Conservation (phyloP, 2,329 filamentous ascomycete species). For the Cladophialophora bantiana region DNA sequence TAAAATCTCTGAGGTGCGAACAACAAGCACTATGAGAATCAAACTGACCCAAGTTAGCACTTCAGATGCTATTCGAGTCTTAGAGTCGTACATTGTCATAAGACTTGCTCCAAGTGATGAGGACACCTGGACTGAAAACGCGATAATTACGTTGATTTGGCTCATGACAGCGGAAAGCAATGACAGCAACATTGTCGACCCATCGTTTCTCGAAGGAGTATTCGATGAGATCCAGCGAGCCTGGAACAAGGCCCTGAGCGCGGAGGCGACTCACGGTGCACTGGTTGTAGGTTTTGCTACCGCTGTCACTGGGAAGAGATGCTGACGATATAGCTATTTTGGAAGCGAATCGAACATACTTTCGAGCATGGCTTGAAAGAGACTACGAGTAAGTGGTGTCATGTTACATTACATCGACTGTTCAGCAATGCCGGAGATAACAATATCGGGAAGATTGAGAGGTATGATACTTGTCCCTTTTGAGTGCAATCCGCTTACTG, state of each 20-base stretch:
- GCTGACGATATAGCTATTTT: conserved; percentile 67
- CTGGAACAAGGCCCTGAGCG: conserved; percentile 58
- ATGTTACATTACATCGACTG: conserved; percentile 68
- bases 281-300: conserved; percentile 46
- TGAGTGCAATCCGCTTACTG: conserved; percentile 42
- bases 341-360: conserved; percentile 75
- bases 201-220: conserved; percentile 47
- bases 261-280: conserved; percentile 63
- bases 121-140: conserved; percentile 70
- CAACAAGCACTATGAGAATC: conserved; percentile 50
- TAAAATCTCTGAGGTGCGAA: conserved; percentile 63
- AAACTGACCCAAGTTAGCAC: conserved; percentile 42
- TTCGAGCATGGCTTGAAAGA: conserved; percentile 62
- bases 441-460: conserved; percentile 73
- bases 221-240: conserved; percentile 57
- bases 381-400: conserved; percentile 73
- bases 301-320: conserved; percentile 24
- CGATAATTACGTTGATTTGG: conserved; percentile 72
- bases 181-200: background rate
- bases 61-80: conserved; percentile 52
- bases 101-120: conserved; percentile 61
- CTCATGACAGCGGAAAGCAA: conserved; percentile 52
- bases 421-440: conserved; percentile 70
- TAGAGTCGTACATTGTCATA: conserved; percentile 70
- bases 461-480: conserved; percentile 48